Percentiles rank a stretch among this genome's conserved stretches.
These are phyloP conservation scores for Pichia sp. DNA, from an alignment of 1,139 yeast species.

Conservation along the genomic window DNA sequence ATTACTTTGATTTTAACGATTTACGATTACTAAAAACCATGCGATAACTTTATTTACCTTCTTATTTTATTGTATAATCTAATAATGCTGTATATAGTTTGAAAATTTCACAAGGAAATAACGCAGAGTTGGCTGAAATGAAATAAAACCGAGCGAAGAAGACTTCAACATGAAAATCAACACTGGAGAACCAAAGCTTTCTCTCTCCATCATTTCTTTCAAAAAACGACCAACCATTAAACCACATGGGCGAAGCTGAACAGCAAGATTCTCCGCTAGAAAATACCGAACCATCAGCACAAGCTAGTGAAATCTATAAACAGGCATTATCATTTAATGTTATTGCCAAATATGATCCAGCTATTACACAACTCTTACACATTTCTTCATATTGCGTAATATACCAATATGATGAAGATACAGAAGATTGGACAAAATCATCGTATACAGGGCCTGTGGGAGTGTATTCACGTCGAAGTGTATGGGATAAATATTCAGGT, in stretches of 20 bases:
- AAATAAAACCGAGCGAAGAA: background rate
- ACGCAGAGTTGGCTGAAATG: background rate
- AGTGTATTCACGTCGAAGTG: constrained; percentile 44
- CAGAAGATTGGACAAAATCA: constrained; percentile 73
- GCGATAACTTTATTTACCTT: background rate
- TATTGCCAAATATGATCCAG: constrained; percentile 76
- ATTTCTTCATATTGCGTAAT: constrained; percentile 76
- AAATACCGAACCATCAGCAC: constrained; percentile 3
- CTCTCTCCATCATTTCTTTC: background rate
- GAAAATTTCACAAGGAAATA: background rate
- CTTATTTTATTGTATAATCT: background rate
- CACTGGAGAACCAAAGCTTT: background rate
- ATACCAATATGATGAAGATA: constrained; percentile 58
- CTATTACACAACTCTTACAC: constrained; percentile 64
- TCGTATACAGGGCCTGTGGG: constrained; percentile 80
- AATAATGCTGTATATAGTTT: background rate
- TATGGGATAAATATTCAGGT: constrained; percentile 15
- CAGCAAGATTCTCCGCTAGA: background rate
- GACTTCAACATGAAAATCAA: background rate
- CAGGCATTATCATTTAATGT: constrained; percentile 75
- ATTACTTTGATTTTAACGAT: background rate
- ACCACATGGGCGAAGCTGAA: background rate
- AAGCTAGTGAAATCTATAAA: constrained; percentile 48
- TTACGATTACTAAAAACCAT: background rate
- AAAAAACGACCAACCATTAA: too few species aligned